These are phyloP conservation scores for Talaromyces sp. DNA, from an alignment of 2,329 filamentous ascomycete genomes.

Conservation along the genomic window DNA sequence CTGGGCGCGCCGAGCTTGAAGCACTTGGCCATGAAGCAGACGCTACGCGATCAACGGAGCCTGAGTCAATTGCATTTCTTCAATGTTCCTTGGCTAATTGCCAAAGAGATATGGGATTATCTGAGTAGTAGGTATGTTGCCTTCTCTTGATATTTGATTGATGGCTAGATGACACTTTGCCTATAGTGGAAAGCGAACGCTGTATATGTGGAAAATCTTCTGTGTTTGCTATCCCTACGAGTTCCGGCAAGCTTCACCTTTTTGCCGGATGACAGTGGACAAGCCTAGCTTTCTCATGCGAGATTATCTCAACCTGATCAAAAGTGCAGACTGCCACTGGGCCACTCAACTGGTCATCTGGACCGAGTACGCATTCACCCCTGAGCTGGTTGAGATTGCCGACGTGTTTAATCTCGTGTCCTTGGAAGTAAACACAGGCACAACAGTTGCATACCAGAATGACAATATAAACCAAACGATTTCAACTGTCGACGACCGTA, in stretches of 20 bases:
- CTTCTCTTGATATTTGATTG: not conserved
- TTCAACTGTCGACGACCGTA: conserved; percentile 29
- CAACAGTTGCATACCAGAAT: conserved; percentile 5
- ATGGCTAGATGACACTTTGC: conserved; percentile 1
- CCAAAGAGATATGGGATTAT: conserved; percentile 33
- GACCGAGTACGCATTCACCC: conserved; percentile 21
- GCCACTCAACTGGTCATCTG: conserved; percentile 29
- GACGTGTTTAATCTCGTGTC: conserved; percentile 35
- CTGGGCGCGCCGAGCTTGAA: conserved; percentile 29
- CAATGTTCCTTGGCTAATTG: conserved; percentile 34
- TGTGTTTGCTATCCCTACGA: conserved; percentile 30
- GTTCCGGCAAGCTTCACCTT: conserved; percentile 22
- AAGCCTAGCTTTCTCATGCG: conserved; percentile 23
- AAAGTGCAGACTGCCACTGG: conserved; percentile 28
- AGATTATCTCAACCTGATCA: conserved; percentile 31
- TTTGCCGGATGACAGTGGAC: conserved; percentile 26
- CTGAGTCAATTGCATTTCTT: conserved; percentile 30
- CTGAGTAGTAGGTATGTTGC: conserved; percentile 28
- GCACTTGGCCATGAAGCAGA: conserved; percentile 25
- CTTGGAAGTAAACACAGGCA: conserved; percentile 27
- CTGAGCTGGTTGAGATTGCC: conserved; percentile 34
- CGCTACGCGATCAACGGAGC: conserved; percentile 31
- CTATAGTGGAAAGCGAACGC: conserved; percentile 29
- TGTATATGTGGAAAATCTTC: conserved; percentile 41
- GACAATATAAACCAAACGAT: conserved; percentile 8